A percentile compares a stretch with the other conserved stretches of the same genome.
phyloP scores from a whole-genome alignment of 2,329 filamentous ascomycete genomes.

The Monosporascus sp. region DNA sequence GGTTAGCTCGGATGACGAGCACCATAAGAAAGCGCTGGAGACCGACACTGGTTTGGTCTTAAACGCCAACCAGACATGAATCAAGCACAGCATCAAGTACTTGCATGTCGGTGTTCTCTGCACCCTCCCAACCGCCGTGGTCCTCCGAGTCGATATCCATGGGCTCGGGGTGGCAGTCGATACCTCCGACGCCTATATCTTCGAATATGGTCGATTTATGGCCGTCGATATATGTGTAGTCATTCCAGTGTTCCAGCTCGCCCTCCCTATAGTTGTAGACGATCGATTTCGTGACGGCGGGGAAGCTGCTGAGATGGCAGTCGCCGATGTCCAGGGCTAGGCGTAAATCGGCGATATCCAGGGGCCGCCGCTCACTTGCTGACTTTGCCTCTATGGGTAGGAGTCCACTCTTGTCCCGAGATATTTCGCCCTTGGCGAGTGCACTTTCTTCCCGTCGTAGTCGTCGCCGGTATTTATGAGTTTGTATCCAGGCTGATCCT shows the following conservation, averaged over 20 bases:
- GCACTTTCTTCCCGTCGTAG: constrained; percentile 71
- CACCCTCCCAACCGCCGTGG: constrained; percentile 54
- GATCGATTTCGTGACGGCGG: constrained; percentile 66
- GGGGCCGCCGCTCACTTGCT: constrained; percentile 62
- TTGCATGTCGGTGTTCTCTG: constrained; percentile 44
- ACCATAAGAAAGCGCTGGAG: neutral
- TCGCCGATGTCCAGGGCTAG: constrained; percentile 73
- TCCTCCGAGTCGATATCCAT: constrained; percentile 56
- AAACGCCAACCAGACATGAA: constrained; percentile 44
- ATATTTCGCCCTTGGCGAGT: constrained; percentile 66
- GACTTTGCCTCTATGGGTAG: constrained; percentile 78
- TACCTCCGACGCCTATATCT: constrained; percentile 26
- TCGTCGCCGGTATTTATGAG: constrained; percentile 69
- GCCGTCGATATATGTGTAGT: constrained; percentile 50
- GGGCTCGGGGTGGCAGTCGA: constrained; percentile 41
- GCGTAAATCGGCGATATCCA: constrained; percentile 74
- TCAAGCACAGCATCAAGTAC: constrained; percentile 53
- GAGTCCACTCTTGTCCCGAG: constrained; percentile 69
- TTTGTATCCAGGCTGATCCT: constrained; percentile 69
- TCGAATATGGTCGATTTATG: constrained; percentile 22
- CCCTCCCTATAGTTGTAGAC: constrained; percentile 68
- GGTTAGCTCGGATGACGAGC: neutral
- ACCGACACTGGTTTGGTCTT: constrained; percentile 19
- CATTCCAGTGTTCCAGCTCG: constrained; percentile 63
- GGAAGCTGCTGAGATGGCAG: constrained; percentile 70